phyloP scores from a whole-genome alignment of 2,329 filamentous ascomycete species.

The Chrysosphaeria jannelii region DNA sequence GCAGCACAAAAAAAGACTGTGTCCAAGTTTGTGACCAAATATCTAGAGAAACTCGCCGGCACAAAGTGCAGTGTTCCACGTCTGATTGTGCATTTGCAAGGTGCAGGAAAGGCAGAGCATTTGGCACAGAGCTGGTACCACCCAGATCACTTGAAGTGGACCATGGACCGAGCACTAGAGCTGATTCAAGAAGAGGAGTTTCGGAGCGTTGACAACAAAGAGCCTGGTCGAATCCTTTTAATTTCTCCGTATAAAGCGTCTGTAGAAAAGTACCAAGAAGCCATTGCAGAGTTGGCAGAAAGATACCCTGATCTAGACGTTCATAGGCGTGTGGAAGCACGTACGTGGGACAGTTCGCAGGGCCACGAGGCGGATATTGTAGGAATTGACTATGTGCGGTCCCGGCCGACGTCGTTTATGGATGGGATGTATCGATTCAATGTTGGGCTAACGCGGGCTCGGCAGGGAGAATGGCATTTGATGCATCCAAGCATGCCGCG shows the following conservation, averaged over 20 bases:
- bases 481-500: slow-evolving; percentile 12
- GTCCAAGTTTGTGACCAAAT: slow-evolving; percentile 4
- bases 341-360: slow-evolving; percentile 16
- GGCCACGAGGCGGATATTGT: slow-evolving; percentile 18
- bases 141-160: slow-evolving; percentile 10
- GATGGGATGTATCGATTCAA: slow-evolving; percentile 15
- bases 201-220: slow-evolving; percentile 6
- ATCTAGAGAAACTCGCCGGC: slow-evolving; percentile 4
- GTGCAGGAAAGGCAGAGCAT: slow-evolving; percentile 4
- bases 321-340: slow-evolving; percentile 9
- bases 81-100: slow-evolving; percentile 8
- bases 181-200: slow-evolving; percentile 10
- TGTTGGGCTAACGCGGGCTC: slow-evolving; percentile 15
- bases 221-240: slow-evolving; percentile 13
- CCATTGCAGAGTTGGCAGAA: slow-evolving; percentile 6
- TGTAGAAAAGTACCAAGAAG: slow-evolving; percentile 9
- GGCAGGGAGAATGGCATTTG: slow-evolving; percentile 15
- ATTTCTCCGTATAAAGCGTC: slow-evolving; percentile 14
- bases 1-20: no score
- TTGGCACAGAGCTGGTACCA: slow-evolving; percentile 13
- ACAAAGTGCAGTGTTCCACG: slow-evolving; percentile 9
- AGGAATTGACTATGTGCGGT: slow-evolving; percentile 16
- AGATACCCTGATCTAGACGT: slow-evolving; percentile 5
- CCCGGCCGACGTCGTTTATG: slow-evolving; percentile 11
- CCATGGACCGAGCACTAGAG: slow-evolving; percentile 8